These are phyloP conservation scores for Aureobasidium sp. DNA, from an alignment of 2,329 filamentous ascomycete species.

Conservation along the genomic window DNA sequence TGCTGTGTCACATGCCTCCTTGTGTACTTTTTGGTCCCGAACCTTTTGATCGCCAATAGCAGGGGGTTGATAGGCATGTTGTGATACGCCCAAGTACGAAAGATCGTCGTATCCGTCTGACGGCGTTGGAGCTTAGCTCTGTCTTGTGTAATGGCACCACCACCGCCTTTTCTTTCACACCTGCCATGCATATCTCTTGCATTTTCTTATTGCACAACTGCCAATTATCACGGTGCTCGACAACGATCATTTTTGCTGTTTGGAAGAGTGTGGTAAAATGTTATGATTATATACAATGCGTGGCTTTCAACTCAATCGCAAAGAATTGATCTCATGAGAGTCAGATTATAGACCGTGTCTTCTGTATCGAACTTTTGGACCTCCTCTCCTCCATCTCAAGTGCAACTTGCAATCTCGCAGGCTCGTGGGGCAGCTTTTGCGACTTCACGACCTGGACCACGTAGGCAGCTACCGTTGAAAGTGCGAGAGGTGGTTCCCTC, in stretches of 20 bases:
- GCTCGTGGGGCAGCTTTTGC: constrained; percentile 29
- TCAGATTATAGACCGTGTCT: neutral
- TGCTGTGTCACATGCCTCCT: constrained; percentile 5
- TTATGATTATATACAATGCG: neutral
- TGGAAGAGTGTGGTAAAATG: neutral
- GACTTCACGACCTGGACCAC: constrained; percentile 48
- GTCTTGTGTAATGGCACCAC: constrained; percentile 1
- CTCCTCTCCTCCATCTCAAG: constrained; percentile 1
- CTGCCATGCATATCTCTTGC: neutral
- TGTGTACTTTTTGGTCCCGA: constrained; percentile 6
- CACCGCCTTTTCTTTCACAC: neutral
- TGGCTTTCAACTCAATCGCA: neutral
- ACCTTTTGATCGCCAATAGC: neutral
- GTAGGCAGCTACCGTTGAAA: constrained; percentile 49
- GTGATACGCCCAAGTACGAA: neutral
- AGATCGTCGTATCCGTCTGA: constrained; percentile 1
- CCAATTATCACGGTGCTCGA: neutral
- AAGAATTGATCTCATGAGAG: neutral
- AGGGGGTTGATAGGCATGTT: neutral
- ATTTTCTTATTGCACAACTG: neutral
- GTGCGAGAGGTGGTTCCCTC: constrained; percentile 52
- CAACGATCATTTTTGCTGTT: neutral
- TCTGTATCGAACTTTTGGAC: neutral
- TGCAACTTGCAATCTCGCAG: neutral
- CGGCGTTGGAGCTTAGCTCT: constrained; percentile 5